phyloP scores from a whole-genome alignment of 768 basidiomycete species.

The Hirschioporus abietinus region DNA sequence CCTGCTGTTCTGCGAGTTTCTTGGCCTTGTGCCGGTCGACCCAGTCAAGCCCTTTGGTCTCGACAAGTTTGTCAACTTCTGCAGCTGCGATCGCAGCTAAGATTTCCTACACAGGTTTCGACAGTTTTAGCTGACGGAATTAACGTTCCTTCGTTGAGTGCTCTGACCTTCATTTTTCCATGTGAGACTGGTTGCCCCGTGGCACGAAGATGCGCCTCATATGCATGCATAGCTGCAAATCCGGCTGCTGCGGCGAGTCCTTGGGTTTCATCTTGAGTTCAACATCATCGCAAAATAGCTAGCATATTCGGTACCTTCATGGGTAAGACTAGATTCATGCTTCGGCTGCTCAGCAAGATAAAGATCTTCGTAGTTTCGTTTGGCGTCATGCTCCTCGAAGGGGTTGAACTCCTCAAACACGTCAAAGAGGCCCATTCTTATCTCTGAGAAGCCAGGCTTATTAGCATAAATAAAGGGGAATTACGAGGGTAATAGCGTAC shows the following conservation, averaged over 20 bases:
- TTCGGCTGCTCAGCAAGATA: slow-evolving; percentile 12
- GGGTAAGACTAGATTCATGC: slow-evolving; percentile 18
- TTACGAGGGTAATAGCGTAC: no score
- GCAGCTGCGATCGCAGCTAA: slow-evolving; percentile 31
- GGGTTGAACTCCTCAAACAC: not conserved
- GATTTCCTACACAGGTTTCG: slow-evolving; percentile 23
- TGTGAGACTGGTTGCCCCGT: slow-evolving; percentile 27
- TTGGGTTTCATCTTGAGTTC: not conserved
- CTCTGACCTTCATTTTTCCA: slow-evolving; percentile 21
- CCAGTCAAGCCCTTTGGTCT: slow-evolving; percentile 30
- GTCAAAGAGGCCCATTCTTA: not conserved
- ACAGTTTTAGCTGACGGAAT: not conserved
- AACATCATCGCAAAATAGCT: not conserved
- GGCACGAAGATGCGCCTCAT: slow-evolving; percentile 27
- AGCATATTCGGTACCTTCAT: slow-evolving; percentile 14
- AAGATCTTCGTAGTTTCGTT: slow-evolving; percentile 9
- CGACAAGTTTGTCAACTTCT: slow-evolving; percentile 33
- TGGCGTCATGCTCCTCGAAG: slow-evolving; percentile 7
- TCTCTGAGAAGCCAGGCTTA: not conserved
- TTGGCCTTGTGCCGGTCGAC: slow-evolving; percentile 18
- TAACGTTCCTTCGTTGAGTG: not conserved
- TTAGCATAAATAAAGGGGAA: no score
- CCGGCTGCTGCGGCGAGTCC: slow-evolving; percentile 28
- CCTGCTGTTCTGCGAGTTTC: slow-evolving; percentile 17
- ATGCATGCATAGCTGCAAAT: slow-evolving; percentile 34